Evolutionary conservation across 129 eudicot genomes (phyloP), one percentile per base, ranked within the genome.

Genomic region (Lactuca saligna): DNA sequence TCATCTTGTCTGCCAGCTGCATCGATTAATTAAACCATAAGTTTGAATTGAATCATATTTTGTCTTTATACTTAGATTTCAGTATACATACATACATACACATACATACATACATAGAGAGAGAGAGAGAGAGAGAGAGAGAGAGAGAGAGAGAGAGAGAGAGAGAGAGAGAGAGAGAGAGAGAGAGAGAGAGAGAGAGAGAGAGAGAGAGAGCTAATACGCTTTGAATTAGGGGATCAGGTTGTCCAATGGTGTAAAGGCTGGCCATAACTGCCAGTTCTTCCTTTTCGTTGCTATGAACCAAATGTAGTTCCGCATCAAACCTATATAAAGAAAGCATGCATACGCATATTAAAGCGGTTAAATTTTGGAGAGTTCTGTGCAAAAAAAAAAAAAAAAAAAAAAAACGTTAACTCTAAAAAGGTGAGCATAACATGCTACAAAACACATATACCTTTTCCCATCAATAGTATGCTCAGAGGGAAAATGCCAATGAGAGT

Each of bases 401-500:
- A 20, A 11, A 7, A 31, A 20, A 20, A 20, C 12, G 11, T 70
- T 20, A 57, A 39, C 20, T 1, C 33, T 51, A 53, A 15, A 51
- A 54, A 17, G 29, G 4, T 9, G 4, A 64, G 29, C 29, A 25
- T 15, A 3, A 70, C 10, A 10, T 54, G 64, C 34, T 65, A 31
- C 51, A 20, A 35, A 35, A 41, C 0, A 29, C 17, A 55, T 56
- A 5, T 62, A 78, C 91, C 80, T 82, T 37, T 42, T 62, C 2
- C 91, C 95, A 57, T 82, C 71, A 17, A 85, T 17, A 3, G 83
- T 80, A 79, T 88, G 95, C 37, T 88, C 95, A 0, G 91, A 65
- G 62, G 95, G 95, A 55, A 75, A 70, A 78, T 88, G 95, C 95
- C 95, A 88, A 75, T 88, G 95, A 44, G 84, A 82, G 61, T 85